Evolutionary conservation across 768 basidiomycete genomes (phyloP).

Genomic region (Polyporus arcularius): DNA sequence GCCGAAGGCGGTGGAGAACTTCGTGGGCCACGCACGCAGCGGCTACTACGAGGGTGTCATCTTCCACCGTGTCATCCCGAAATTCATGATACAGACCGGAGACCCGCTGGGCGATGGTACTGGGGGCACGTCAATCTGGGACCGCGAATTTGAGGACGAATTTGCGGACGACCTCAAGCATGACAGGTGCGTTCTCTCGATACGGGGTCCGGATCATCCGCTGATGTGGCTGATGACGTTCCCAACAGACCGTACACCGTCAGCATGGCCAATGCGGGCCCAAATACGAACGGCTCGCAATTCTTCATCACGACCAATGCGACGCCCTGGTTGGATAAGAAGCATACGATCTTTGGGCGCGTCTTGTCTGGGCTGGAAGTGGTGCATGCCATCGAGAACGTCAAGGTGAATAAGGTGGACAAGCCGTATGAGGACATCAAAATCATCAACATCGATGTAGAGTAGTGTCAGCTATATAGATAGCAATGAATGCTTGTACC

Average conservation of each 20-base stretch:
- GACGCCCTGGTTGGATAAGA: constrained; percentile 91
- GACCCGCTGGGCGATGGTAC: constrained; percentile 96
- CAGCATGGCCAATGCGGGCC: constrained; percentile 94
- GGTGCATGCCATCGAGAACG: constrained; percentile 89
- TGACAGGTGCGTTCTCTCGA: constrained; percentile 62
- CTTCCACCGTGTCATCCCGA: constrained; percentile 97
- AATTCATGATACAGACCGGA: constrained; percentile 98
- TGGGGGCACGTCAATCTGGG: constrained; percentile 91
- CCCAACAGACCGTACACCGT: constrained; percentile 82
- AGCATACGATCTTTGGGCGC: constrained; percentile 91
- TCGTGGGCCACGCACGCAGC: constrained; percentile 87
- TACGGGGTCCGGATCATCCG: neutral
- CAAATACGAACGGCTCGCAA: constrained; percentile 90
- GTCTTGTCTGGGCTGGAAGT: constrained; percentile 87
- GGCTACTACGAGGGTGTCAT: constrained; percentile 92
- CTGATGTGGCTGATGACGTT: neutral
- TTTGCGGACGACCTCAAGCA: constrained; percentile 88
- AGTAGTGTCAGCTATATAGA: constrained; percentile 37
- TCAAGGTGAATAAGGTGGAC: constrained; percentile 80
- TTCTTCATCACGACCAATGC: constrained; percentile 98
- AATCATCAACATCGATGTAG: constrained; percentile 77
- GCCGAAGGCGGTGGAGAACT: constrained; percentile 97
- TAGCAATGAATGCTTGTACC: neutral
- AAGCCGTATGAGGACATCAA: constrained; percentile 95
- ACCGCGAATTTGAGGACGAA: constrained; percentile 88